Evolutionary conservation across 2,329 filamentous ascomycete species (phyloP), one percentile per base, ranked within the genome.

Genomic region (Penicillium crustosum): DNA sequence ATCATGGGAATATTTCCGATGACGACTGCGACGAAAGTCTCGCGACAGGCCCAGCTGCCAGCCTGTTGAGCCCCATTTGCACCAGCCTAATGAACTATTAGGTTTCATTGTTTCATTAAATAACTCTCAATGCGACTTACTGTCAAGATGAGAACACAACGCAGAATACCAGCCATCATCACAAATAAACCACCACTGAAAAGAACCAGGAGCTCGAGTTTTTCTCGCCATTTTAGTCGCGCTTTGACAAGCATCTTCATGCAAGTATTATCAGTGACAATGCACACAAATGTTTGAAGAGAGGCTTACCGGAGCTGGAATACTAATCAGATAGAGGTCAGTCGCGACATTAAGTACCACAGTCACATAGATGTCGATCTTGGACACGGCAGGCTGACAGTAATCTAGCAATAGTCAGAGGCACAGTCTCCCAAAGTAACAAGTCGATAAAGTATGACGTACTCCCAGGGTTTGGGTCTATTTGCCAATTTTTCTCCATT

Each of bases 321-420:
- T 85, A 29, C 79, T 78, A 55, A 86, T 81, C n/a, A 86, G 74
- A 61, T 86, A 86, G 1, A 85, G 51, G 61, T 87, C 85, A 3
- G 84, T 87, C 1, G 73, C 62, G 3, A 85, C 78, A 61, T 86
- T 86, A 59, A 82, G 72, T 4, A 77, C 71, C 33, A 82, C 78
- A 2, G 77, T 81, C n/a, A 81, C 77, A 68, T 80, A 83, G 38
- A 83, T 73, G 48, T 83, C 76, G 49, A 79, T 77, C 17, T 76
- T 76, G 0, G 82, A 81, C 12, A 84, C 77, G 9, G 80, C 81
- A 8, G 79, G 75, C 55, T 81, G 80, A 58, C 81, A 83, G 45
- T 70, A 64, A 61, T 79, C 79, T 79, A 61, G 7, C 31, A 53
- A 57, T 12, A 17, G 27, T 33, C 19, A 23, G 29, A 52, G 23